phyloP scores from a whole-genome alignment of 2,329 filamentous ascomycete genomes.

The Corinectria fuckeliana region DNA sequence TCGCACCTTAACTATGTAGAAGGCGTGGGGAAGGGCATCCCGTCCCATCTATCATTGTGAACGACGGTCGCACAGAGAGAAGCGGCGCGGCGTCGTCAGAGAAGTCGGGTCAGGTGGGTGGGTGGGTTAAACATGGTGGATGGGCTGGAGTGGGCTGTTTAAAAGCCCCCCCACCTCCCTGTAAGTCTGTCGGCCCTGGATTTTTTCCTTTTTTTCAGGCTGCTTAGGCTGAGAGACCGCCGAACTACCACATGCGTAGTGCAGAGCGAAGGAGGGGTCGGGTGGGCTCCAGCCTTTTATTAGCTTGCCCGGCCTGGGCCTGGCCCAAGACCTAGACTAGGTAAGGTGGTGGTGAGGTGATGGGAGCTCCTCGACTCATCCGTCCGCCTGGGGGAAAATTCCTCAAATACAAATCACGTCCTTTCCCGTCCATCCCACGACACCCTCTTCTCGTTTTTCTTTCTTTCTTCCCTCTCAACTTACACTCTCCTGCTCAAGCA shows the following conservation, averaged over 20 bases:
- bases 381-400: constrained; percentile 28
- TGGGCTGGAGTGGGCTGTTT: constrained; percentile 17
- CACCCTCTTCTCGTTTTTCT: constrained; percentile 1
- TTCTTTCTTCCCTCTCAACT: constrained; percentile 4
- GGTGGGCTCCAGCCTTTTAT: constrained; percentile 9
- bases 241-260: background rate
- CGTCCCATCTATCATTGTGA: background rate
- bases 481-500: background rate
- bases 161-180: constrained; percentile 1
- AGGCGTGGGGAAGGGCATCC: background rate
- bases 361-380: constrained; percentile 7
- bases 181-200: constrained; percentile 4
- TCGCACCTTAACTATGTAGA: too few relatives aligned
- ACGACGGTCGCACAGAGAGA: background rate
- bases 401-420: constrained; percentile 36
- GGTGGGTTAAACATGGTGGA: constrained; percentile 17
- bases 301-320: constrained; percentile 7
- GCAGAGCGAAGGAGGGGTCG: constrained; percentile 2
- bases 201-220: background rate
- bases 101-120: background rate
- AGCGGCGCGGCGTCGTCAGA: background rate
- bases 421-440: constrained; percentile 22
- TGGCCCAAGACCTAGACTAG: too few relatives aligned
- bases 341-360: constrained; percentile 9
- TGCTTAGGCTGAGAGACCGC: constrained; percentile 1